A percentile compares a stretch with the other conserved stretches of the same genome.
Conservation (phyloP, 805 yeast species). For the Starmerella apis region DNA sequence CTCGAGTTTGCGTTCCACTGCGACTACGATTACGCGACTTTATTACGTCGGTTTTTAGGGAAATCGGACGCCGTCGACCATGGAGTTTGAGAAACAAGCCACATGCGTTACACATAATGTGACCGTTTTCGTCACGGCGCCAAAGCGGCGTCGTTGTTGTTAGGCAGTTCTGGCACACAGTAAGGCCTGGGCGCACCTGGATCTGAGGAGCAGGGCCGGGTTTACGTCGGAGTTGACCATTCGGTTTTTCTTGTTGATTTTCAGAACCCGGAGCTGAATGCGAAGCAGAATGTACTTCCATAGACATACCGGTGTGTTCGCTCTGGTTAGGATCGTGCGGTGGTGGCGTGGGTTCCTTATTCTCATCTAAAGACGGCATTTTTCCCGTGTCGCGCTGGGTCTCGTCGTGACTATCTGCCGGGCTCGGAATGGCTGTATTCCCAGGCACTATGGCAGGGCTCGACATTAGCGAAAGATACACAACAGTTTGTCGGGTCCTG, state of each 20-base stretch:
- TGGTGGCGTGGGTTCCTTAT: background rate
- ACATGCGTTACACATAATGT: conserved; percentile 92
- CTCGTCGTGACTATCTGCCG: conserved; percentile 11
- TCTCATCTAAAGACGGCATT: background rate
- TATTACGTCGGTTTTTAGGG: conserved; percentile 84
- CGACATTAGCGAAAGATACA: background rate
- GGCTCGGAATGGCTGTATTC: conserved; percentile 6
- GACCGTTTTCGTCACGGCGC: conserved; percentile 89
- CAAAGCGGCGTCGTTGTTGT: conserved; percentile 91
- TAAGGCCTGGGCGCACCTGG: conserved; percentile 21
- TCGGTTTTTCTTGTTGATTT: conserved; percentile 3
- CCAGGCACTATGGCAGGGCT: conserved; percentile 11
- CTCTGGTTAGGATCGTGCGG: background rate
- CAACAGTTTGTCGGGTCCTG: background rate
- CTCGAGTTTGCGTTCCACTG: conserved; percentile 15
- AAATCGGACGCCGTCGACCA: conserved; percentile 86
- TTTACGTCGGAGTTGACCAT: conserved; percentile 11
- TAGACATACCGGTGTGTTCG: background rate
- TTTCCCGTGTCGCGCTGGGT: background rate
- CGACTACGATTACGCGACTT: conserved; percentile 68
- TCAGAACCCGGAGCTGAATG: background rate
- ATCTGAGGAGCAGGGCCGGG: conserved; percentile 20
- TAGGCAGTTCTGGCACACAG: conserved; percentile 71
- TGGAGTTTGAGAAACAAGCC: conserved; percentile 86
- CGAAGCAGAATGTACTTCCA: background rate